These are phyloP conservation scores for Citrullus mucosospermus DNA, from an alignment of 306 rosid genomes.

Conservation along the genomic window DNA sequence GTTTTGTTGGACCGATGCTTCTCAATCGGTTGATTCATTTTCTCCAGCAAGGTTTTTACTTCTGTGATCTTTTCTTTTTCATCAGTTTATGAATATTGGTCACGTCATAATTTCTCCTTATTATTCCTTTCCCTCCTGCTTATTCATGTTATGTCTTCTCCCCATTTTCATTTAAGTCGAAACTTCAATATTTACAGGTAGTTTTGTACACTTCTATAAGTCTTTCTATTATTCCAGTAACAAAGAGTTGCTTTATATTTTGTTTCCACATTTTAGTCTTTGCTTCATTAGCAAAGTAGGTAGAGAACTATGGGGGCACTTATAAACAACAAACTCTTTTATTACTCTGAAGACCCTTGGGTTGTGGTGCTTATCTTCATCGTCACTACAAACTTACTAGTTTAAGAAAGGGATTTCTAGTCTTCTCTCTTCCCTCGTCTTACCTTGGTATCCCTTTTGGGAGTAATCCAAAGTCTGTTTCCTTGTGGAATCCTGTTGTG, in stretches of 20 bases:
- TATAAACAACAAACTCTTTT: not conserved
- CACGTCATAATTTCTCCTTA: not conserved
- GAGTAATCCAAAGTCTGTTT: too few relatives aligned
- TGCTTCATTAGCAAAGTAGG: not conserved
- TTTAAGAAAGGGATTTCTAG: not conserved
- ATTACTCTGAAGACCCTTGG: not conserved
- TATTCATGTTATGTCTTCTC: not conserved
- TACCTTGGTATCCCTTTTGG: too few relatives aligned
- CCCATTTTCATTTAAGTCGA: not conserved
- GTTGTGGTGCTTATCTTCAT: not conserved
- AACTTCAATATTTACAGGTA: not conserved
- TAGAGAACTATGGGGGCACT: not conserved
- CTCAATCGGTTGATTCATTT: conserved; percentile 77
- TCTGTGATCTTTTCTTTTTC: not conserved
- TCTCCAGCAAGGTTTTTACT: conserved; percentile 67
- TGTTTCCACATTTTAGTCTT: not conserved
- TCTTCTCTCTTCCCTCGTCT: too few relatives aligned
- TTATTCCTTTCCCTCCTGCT: not conserved
- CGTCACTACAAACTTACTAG: not conserved
- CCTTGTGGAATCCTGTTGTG: too few relatives aligned
- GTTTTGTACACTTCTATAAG: not conserved
- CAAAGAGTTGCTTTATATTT: not conserved
- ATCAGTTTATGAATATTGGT: not conserved
- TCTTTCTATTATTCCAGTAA: not conserved
- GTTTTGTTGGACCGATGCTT: conserved; percentile 90